phyloP scores from a whole-genome alignment of 345 rosid species.

The Eucalyptus erythrocorys region DNA sequence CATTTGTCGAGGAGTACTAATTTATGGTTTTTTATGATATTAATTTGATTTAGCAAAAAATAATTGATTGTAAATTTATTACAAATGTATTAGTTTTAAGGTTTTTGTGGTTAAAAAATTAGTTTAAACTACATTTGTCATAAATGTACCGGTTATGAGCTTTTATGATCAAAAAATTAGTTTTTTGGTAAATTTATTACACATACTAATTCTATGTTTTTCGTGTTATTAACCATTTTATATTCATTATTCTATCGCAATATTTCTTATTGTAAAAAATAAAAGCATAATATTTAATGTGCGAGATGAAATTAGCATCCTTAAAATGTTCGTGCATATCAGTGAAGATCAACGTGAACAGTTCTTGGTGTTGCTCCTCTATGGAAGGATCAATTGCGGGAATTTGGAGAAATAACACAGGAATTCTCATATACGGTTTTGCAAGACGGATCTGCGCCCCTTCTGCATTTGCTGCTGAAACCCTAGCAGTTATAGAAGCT shows the following conservation, averaged over 20 bases:
- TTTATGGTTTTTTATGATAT: fast-evolving
- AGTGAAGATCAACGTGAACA: fast-evolving
- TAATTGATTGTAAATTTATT: fast-evolving
- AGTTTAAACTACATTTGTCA: fast-evolving
- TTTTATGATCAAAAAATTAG: fast-evolving
- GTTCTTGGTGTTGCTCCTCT: fast-evolving
- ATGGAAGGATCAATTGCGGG: background rate
- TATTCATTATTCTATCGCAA: background rate
- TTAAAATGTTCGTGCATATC: background rate
- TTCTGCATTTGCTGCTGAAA: background rate
- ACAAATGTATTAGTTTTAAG: fast-evolving
- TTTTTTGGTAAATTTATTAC: fast-evolving
- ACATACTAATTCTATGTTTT: fast-evolving
- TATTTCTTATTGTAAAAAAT: background rate
- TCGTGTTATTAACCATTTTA: background rate
- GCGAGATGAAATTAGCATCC: background rate
- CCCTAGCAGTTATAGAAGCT: background rate
- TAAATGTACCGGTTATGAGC: fast-evolving
- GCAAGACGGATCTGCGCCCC: background rate
- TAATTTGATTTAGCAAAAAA: fast-evolving
- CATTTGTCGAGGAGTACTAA: too few species aligned
- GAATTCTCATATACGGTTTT: background rate
- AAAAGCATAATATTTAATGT: background rate
- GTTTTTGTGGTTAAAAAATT: too few species aligned
- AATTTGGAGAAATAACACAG: background rate